Conservation (phyloP, 352 stramenopile species). For the Pythium volutum region DNA sequence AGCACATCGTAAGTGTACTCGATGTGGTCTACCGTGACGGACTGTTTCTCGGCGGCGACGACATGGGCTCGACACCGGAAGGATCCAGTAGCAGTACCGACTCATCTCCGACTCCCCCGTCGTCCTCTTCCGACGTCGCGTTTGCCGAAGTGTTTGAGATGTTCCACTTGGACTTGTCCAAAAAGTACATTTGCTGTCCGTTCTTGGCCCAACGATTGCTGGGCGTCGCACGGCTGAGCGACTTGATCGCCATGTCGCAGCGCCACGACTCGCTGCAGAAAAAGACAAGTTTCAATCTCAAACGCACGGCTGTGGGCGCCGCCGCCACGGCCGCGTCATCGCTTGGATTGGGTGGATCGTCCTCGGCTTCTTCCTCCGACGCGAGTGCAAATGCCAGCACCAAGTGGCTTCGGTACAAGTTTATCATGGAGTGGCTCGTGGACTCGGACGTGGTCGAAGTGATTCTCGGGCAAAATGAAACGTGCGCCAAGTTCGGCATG, state of each 20-base stretch:
- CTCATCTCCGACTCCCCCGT: background rate
- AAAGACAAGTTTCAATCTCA: constrained; percentile 55
- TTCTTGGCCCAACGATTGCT: constrained; percentile 73
- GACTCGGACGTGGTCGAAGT: constrained; percentile 81
- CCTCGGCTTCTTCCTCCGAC: constrained; percentile 21
- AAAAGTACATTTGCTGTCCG: constrained; percentile 85
- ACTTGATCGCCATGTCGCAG: constrained; percentile 78
- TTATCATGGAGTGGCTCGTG: constrained; percentile 76
- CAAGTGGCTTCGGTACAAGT: constrained; percentile 72
- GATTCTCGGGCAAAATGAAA: constrained; percentile 67
- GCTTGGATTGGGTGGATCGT: constrained; percentile 20
- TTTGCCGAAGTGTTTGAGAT: constrained; percentile 80
- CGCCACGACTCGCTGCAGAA: constrained; percentile 59
- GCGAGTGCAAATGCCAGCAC: constrained; percentile 20
- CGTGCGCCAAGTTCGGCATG: constrained; percentile 63
- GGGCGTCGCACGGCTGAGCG: constrained; percentile 66
- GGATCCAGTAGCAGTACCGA: constrained; percentile 8
- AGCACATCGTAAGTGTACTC: constrained; percentile 66
- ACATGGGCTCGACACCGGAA: constrained; percentile 13
- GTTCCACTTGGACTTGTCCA: constrained; percentile 81
- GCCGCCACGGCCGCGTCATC: constrained; percentile 23
- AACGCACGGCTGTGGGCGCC: constrained; percentile 23
- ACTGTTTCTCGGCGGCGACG: constrained; percentile 40
- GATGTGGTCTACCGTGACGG: constrained; percentile 73
- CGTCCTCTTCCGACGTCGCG: constrained; percentile 24